Conservation (phyloP, 2,329 filamentous ascomycete genomes). For the Alternaria metachromatica region DNA sequence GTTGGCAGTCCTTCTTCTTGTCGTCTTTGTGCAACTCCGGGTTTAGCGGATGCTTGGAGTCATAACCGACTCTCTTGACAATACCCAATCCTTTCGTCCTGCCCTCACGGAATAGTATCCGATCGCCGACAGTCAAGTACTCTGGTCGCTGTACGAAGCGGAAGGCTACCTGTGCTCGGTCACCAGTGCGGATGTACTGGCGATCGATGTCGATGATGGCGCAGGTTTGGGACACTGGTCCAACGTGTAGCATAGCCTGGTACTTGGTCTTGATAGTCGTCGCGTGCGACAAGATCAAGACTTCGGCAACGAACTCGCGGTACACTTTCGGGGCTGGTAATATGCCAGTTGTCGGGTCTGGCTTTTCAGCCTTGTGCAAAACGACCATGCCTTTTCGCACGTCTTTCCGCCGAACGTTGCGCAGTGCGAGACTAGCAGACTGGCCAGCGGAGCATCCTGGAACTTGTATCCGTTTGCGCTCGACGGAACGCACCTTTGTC, state of each 20-base stretch:
- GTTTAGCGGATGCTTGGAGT: constrained; percentile 61
- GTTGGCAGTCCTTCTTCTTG: constrained; percentile 19
- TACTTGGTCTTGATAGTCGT: constrained; percentile 98
- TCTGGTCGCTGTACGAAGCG: constrained; percentile 93
- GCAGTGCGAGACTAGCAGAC: constrained; percentile 88
- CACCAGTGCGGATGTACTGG: constrained; percentile 92
- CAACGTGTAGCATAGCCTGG: constrained; percentile 97
- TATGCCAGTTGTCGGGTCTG: constrained; percentile 51
- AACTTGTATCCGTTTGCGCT: constrained; percentile 89
- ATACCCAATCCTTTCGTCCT: constrained; percentile 95
- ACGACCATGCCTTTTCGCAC: constrained; percentile 99
- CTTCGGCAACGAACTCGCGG: constrained; percentile 68
- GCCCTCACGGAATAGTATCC: constrained; percentile 91
- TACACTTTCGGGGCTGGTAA: constrained; percentile 58
- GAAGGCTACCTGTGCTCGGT: constrained; percentile 93
- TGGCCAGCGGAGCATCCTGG: constrained; percentile 90
- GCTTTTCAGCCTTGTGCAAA: constrained; percentile 78
- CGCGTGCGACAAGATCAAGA: constrained; percentile 92
- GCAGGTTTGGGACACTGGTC: constrained; percentile 92
- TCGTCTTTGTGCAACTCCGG: constrained; percentile 34
- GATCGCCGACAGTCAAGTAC: constrained; percentile 86
- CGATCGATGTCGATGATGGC: constrained; percentile 97
- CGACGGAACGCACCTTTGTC: constrained; percentile 89
- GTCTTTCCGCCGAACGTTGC: constrained; percentile 85
- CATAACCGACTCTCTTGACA: constrained; percentile 89